Evolutionary conservation across 495 filamentous ascomycete genomes (phyloP).

Genomic region (Pyronema domesticum): DNA sequence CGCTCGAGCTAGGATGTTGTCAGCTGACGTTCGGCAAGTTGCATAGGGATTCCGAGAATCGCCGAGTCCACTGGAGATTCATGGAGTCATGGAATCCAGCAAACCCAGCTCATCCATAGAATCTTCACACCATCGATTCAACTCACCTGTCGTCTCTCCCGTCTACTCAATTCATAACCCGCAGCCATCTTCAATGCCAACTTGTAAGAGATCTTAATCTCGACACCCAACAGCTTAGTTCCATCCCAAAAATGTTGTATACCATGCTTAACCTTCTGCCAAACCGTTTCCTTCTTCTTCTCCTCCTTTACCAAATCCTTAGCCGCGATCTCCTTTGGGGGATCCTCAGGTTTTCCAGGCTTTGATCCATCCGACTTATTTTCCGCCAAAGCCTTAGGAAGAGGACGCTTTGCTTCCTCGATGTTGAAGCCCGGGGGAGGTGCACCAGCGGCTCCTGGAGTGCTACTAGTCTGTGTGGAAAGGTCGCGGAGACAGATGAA

Average conservation of each 20-base stretch:
- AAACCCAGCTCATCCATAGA: not conserved
- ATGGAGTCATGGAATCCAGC: not conserved
- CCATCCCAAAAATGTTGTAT: constrained; percentile 94
- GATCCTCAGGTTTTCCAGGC: constrained; percentile 11
- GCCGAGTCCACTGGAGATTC: not conserved
- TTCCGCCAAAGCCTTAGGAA: constrained; percentile 30
- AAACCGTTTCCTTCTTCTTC: constrained; percentile 67
- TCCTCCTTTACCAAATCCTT: constrained; percentile 44
- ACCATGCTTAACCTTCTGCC: constrained; percentile 87
- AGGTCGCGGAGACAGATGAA: constrained; percentile 45
- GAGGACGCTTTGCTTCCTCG: constrained; percentile 74
- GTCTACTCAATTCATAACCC: constrained; percentile 86
- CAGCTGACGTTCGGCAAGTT: not conserved
- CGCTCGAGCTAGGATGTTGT: constrained; percentile 45
- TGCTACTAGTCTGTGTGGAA: constrained; percentile 52
- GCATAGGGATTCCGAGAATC: not conserved
- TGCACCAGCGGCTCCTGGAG: constrained; percentile 36
- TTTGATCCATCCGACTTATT: constrained; percentile 7
- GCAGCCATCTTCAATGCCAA: constrained; percentile 93
- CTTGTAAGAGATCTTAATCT: constrained; percentile 79
- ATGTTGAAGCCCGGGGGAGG: constrained; percentile 91
- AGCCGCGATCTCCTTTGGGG: constrained; percentile 26
- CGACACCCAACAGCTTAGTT: constrained; percentile 86
- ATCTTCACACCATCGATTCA: not conserved
- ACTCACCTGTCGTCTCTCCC: constrained; percentile 69